These are phyloP conservation scores for Blastobotrys niveus DNA, from an alignment of 1,139 yeast species.

Conservation along the genomic window DNA sequence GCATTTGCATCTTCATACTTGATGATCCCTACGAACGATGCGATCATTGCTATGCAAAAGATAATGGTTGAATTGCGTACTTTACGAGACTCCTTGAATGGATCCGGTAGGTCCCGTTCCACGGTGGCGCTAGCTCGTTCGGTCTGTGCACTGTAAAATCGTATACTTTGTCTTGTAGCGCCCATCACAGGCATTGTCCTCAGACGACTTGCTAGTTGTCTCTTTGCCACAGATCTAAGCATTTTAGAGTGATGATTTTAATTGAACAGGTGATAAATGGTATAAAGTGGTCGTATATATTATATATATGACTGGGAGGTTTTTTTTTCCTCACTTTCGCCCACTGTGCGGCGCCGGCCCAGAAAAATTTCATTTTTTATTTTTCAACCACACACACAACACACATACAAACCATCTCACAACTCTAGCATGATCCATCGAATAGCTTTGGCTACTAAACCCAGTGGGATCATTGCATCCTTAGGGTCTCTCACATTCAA, in stretches of 20 bases:
- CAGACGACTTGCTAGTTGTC: too few species aligned
- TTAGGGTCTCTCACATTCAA: not conserved
- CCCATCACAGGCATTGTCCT: too few species aligned
- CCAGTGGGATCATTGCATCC: not conserved
- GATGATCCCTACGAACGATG: slow-evolving; percentile 66
- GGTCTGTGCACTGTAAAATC: too few species aligned
- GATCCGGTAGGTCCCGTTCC: slow-evolving; percentile 48
- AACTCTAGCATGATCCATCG: not conserved
- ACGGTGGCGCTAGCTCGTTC: slow-evolving; percentile 31
- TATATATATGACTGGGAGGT: not conserved
- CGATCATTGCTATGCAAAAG: slow-evolving; percentile 60
- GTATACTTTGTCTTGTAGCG: too few species aligned
- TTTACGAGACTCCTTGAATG: slow-evolving; percentile 49
- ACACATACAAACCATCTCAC: not conserved
- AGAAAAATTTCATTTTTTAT: not conserved
- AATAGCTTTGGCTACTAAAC: not conserved
- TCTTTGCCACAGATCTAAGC: too few species aligned
- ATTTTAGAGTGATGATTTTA: too few species aligned
- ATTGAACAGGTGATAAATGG: not conserved
- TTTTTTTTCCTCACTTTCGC: not conserved
- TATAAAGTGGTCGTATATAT: not conserved
- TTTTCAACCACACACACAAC: not conserved
- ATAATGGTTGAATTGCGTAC: slow-evolving; percentile 51
- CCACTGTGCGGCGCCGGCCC: not conserved
- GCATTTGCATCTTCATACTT: slow-evolving; percentile 88